Base-by-base conservation (phyloP, 129 eudicot genomes). In the Flaveria linearis region DNA sequence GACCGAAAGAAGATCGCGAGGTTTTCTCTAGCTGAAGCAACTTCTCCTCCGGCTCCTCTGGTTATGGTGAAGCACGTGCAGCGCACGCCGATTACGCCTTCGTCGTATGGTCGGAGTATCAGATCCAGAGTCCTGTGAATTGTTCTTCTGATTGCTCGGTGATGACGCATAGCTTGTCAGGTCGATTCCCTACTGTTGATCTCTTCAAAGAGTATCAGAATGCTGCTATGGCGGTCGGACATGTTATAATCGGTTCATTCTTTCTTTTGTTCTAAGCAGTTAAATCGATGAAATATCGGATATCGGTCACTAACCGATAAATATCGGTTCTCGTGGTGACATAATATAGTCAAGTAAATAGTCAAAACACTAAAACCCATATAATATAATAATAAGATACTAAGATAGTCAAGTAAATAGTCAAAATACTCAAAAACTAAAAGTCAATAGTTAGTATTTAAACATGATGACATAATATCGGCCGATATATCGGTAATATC, bases 141-240 rank as follows among this genome's bases (percentile, higher is more conserved):
- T 28, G 45, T 47, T 74, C 72, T 2, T 80, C 85, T 55, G 85
- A 84, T 68, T 72, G 79, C 57, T 82, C 86, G 7, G 80, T 83
- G 64, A 30, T 50, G 81, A 87, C 85, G 66, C 97, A 94, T 83
- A 75, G 97, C 73, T 84, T 91, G 90, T 77, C 96, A 13, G 97
- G 97, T 36, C 84, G 79, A 6, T 91, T 91, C 45, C 96, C 97
- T 2, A 58, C 91, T 5, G 97, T 94, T 72, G 83, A 90, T 6
- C 82, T 91, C 33, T 94, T 94, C 76, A 94, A 91, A 77, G 97
- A 94, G 58, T 91, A 91, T 75, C 97, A 94, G 74, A 88, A 91
- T 76, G 93, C 97, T 53, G 97, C 97, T 52, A 87, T 91, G 93
- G 90, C 93, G 91, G 97, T 94, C 46, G 2, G 84, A 68, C 42